Evolutionary conservation across 192 early-diverging fungal species (phyloP).

Genomic region (Coemansia sp.): DNA sequence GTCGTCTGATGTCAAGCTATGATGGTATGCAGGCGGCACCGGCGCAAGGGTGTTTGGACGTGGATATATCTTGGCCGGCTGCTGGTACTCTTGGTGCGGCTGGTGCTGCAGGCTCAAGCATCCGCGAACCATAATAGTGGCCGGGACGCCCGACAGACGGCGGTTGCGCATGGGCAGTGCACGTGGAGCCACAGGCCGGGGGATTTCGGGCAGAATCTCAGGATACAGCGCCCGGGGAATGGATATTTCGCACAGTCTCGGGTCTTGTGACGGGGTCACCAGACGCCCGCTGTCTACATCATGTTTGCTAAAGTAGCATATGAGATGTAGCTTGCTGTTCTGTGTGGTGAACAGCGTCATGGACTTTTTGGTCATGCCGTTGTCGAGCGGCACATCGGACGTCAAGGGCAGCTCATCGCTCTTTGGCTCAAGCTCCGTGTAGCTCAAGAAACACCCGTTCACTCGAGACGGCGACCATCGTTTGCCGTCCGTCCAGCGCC

Average conservation of each 20-base stretch:
- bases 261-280: slow-evolving; percentile 61
- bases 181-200: slow-evolving; percentile 3
- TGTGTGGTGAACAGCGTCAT: slow-evolving; percentile 76
- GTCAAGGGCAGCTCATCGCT: slow-evolving; percentile 5
- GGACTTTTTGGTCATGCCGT: slow-evolving; percentile 79
- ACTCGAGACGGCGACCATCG: slow-evolving; percentile 86
- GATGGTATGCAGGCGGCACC: not conserved
- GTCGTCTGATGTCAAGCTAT: not conserved
- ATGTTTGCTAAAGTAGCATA: slow-evolving; percentile 78
- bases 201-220: slow-evolving; percentile 55
- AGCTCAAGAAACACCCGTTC: slow-evolving; percentile 78
- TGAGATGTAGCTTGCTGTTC: slow-evolving; percentile 78
- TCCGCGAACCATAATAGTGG: not conserved
- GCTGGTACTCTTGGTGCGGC: not conserved
- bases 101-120: slow-evolving; percentile 6
- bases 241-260: slow-evolving; percentile 59
- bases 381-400: slow-evolving; percentile 52
- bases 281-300: slow-evolving; percentile 63
- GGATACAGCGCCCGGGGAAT: slow-evolving; percentile 78
- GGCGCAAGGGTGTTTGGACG: not conserved
- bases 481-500: slow-evolving; percentile 86
- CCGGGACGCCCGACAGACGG: not conserved
- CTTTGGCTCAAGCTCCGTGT: slow-evolving; percentile 72
- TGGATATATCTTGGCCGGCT: slow-evolving; percentile 2
- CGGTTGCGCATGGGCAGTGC: not conserved